Evolutionary conservation across 331 rosid species (phyloP).

Genomic region (Rosa hybrid): DNA sequence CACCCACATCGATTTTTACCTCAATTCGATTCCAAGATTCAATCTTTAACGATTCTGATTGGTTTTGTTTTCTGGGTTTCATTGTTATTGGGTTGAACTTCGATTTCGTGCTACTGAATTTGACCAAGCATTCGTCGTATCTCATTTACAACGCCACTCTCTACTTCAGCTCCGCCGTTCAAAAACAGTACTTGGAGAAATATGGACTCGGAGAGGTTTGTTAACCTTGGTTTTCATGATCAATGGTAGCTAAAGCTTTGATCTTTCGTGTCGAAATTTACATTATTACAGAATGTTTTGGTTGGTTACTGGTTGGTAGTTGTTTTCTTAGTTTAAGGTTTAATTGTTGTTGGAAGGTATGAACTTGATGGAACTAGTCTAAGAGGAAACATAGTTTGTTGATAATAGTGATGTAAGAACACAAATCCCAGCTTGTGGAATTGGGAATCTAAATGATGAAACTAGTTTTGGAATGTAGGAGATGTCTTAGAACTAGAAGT

Average conservation of each 20-base stretch:
- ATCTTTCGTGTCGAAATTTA: neutral
- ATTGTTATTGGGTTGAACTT: constrained; percentile 83
- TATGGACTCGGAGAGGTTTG: constrained; percentile 67
- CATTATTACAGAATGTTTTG: neutral
- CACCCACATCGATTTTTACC: neutral
- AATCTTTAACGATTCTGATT: neutral
- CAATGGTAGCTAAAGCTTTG: neutral
- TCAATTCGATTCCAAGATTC: neutral
- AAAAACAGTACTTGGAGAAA: constrained; percentile 61
- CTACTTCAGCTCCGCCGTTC: constrained; percentile 68
- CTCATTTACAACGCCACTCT: constrained; percentile 76
- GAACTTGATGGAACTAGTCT: neutral
- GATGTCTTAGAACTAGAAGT: neutral
- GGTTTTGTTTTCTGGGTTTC: constrained; percentile 10
- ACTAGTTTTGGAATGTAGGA: neutral
- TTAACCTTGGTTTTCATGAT: neutral
- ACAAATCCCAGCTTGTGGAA: neutral
- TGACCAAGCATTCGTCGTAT: constrained; percentile 62
- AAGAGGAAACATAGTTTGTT: neutral
- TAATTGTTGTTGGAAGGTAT: neutral
- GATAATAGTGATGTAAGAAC: neutral
- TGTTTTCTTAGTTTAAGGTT: neutral
- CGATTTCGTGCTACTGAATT: constrained; percentile 62
- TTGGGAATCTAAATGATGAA: neutral
- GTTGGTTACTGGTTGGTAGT: neutral